Evolutionary conservation across 106 monocot genomes (phyloP).

Genomic region (Allium cepa): DNA sequence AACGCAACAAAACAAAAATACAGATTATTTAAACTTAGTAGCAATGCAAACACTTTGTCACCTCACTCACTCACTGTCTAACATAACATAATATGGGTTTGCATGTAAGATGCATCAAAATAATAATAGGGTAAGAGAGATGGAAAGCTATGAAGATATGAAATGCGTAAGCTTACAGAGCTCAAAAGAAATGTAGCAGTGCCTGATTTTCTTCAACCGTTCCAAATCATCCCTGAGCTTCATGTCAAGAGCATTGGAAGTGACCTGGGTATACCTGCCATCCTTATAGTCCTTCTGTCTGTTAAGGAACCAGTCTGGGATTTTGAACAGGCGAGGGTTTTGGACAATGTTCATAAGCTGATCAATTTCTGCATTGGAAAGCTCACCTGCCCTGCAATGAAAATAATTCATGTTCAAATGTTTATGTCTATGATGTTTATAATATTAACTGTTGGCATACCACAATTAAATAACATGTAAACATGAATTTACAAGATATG

Average conservation of each 20-base stretch:
- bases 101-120: no score
- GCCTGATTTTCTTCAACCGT: constrained; percentile 60
- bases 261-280: constrained; percentile 59
- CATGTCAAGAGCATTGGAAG: constrained; percentile 62
- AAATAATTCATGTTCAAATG: no score
- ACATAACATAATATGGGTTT: no score
- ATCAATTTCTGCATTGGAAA: constrained; percentile 60
- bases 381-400: constrained; percentile 43
- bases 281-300: constrained; percentile 72
- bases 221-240: constrained; percentile 64
- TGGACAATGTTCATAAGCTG: constrained; percentile 52
- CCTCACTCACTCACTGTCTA: no score
- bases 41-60: no score
- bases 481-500: no score
- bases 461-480: no score
- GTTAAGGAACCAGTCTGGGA: constrained; percentile 72
- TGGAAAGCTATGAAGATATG: background rate
- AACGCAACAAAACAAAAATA: no score
- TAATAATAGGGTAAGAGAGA: background rate
- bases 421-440: no score
- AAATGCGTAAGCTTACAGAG: no score
- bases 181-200: background rate
- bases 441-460: no score
- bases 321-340: constrained; percentile 65
- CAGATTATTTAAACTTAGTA: no score